These are phyloP conservation scores for Penicillium sp. DNA, from an alignment of 2,329 filamentous ascomycete species.

Conservation along the genomic window DNA sequence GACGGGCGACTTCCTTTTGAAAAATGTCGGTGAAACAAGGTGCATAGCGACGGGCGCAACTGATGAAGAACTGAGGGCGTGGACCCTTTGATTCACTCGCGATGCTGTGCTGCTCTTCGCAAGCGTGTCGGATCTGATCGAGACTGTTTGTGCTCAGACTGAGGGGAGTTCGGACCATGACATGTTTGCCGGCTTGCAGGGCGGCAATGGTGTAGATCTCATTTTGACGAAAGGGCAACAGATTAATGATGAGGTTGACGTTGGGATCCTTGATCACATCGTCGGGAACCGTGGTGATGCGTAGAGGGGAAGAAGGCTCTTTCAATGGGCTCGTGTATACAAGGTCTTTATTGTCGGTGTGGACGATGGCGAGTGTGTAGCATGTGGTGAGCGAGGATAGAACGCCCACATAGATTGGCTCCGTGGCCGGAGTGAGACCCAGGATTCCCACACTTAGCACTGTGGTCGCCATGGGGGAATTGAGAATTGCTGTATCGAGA, in stretches of 20 bases:
- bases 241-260: constrained; percentile 44
- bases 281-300: constrained; percentile 33
- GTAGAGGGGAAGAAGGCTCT: constrained; percentile 12
- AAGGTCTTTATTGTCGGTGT: constrained; percentile 34
- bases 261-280: constrained; percentile 46
- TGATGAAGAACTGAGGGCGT: constrained; percentile 50
- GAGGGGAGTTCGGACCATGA: constrained; percentile 56
- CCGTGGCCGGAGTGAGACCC: constrained; percentile 40
- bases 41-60: constrained; percentile 58
- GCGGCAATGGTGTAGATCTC: constrained; percentile 48
- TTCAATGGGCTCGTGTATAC: constrained; percentile 3
- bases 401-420: constrained; percentile 51
- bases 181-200: constrained; percentile 50
- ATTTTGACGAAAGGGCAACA: constrained; percentile 54
- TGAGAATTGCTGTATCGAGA: no score
- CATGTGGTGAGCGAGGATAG: constrained; percentile 39
- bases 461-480: constrained; percentile 10
- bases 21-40: constrained; percentile 50
- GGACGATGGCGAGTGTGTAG: constrained; percentile 47
- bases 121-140: constrained; percentile 45
- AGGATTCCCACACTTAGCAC: constrained; percentile 32
- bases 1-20: constrained; percentile 46
- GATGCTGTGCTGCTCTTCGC: constrained; percentile 1
- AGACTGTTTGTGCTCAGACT: constrained; percentile 46
- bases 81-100: constrained; percentile 27